Conservation (phyloP, 2,329 filamentous ascomycete species). For the Beauveria varroae region DNA sequence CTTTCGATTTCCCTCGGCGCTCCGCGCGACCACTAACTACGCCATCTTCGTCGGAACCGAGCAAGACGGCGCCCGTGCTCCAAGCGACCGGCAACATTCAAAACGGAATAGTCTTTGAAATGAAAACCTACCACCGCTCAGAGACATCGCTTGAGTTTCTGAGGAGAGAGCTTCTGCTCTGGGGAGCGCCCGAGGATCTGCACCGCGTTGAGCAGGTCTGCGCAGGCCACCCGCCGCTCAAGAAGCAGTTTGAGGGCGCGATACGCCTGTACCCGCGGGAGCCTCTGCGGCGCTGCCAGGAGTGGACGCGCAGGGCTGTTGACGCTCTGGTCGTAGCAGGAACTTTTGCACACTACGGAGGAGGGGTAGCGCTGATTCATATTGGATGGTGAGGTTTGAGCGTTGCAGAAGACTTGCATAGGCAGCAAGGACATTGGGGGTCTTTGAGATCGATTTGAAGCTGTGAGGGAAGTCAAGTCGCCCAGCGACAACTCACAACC, state of each 20-base stretch:
- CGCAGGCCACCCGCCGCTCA: slow-evolving; percentile 17
- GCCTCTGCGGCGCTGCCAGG: slow-evolving; percentile 20
- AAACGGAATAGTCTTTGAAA: slow-evolving; percentile 21
- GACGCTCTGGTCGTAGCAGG: not conserved
- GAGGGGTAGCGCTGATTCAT: not conserved
- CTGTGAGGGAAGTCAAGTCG: no score
- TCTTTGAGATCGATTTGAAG: no score
- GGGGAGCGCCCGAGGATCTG: slow-evolving; percentile 16
- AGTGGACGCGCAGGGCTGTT: slow-evolving; percentile 21
- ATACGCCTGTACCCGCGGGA: slow-evolving; percentile 19
- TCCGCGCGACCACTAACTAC: slow-evolving; percentile 21
- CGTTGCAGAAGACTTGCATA: no score
- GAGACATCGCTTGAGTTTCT: slow-evolving; percentile 16
- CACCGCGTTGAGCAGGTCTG: slow-evolving; percentile 17
- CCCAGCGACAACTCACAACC: no score
- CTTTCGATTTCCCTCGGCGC: slow-evolving; percentile 8
- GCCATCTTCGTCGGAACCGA: slow-evolving; percentile 20
- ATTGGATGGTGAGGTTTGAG: not conserved
- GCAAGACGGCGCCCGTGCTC: slow-evolving; percentile 11
- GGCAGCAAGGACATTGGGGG: no score
- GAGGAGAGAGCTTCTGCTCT: slow-evolving; percentile 14
- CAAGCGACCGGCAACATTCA: slow-evolving; percentile 26
- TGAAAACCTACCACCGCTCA: slow-evolving; percentile 14
- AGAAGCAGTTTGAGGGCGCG: slow-evolving; percentile 24
- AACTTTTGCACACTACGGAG: not conserved